These are phyloP conservation scores for Solanum pinnatisectum DNA, from an alignment of 257 asterid species.

Conservation along the genomic window DNA sequence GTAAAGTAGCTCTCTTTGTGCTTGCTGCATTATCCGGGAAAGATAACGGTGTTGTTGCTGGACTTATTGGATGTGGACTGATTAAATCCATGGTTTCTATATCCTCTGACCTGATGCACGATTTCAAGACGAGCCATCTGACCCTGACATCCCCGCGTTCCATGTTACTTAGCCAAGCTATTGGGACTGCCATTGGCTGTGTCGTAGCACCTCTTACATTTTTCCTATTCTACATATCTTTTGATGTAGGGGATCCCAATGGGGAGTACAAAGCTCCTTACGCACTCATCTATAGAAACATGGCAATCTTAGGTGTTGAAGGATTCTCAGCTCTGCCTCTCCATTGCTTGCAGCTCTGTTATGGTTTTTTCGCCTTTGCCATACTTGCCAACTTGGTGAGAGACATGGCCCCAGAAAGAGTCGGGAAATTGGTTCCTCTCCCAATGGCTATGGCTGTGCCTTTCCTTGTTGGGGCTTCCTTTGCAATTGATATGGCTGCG, in stretches of 20 bases:
- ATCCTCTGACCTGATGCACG: conserved; percentile 65
- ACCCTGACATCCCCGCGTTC: conserved; percentile 68
- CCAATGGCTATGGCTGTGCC: conserved; percentile 95
- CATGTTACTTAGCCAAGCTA: conserved; percentile 56
- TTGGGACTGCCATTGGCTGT: conserved; percentile 70
- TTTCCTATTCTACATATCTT: conserved; percentile 60
- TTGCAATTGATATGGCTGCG: conserved; percentile 70
- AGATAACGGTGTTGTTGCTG: conserved; percentile 65
- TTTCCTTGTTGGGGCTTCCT: conserved; percentile 58
- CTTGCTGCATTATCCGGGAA: conserved; percentile 41
- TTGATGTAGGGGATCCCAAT: conserved; percentile 42
- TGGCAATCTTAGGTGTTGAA: conserved; percentile 67
- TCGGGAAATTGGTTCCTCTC: conserved; percentile 45
- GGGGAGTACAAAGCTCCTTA: conserved; percentile 70
- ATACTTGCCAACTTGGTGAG: conserved; percentile 35
- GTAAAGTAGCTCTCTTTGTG: conserved; percentile 65
- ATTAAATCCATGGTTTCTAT: conserved; percentile 55
- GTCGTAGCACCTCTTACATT: conserved; percentile 60
- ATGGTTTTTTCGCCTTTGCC: conserved; percentile 51
- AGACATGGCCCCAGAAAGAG: conserved; percentile 23
- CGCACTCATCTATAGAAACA: conserved; percentile 55
- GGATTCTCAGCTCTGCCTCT: conserved; percentile 65
- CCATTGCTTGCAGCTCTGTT: conserved; percentile 58
- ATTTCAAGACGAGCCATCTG: conserved; percentile 64
- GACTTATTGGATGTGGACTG: conserved; percentile 64